phyloP scores from a whole-genome alignment of 371 early-diverging fungal genomes.

The Chytridiales sp. region DNA sequence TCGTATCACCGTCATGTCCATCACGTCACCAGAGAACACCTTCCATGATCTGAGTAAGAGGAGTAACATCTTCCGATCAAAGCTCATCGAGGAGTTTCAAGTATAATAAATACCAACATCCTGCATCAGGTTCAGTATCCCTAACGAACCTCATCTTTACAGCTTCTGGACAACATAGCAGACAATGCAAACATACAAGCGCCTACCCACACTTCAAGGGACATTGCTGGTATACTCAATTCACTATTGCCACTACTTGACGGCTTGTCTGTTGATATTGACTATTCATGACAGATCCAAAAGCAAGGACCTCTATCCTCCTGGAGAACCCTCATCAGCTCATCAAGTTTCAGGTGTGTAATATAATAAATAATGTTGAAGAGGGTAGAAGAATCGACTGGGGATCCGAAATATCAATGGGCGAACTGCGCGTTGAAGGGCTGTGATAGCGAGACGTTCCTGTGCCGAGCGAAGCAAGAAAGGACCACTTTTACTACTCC shows the following conservation, averaged over 20 bases:
- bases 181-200: constrained; percentile 27
- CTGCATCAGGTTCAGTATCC: not conserved
- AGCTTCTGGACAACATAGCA: constrained; percentile 28
- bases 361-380: too few species aligned
- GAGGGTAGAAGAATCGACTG: not conserved
- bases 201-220: constrained; percentile 31
- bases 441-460: not conserved
- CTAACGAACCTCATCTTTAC: not conserved
- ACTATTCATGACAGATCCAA: constrained; percentile 7
- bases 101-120: not conserved
- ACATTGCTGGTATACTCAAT: constrained; percentile 22
- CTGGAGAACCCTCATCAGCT: constrained; percentile 41
- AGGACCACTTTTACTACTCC: too few species aligned
- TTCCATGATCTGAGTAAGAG: constrained; percentile 33
- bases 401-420: not conserved
- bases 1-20: too few species aligned
- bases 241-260: not conserved
- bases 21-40: constrained; percentile 14
- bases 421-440: not conserved
- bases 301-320: constrained; percentile 22
- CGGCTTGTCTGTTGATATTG: not conserved
- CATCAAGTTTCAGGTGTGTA: constrained; percentile 36
- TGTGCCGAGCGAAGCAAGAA: too few species aligned
- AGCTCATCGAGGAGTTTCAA: constrained; percentile 42
- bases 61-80: constrained; percentile 28